Percentiles rank a stretch among this genome's conserved stretches.
Evolutionary conservation across 495 filamentous ascomycete genomes (phyloP).

Genomic region (Xanthoparmelia taractica): DNA sequence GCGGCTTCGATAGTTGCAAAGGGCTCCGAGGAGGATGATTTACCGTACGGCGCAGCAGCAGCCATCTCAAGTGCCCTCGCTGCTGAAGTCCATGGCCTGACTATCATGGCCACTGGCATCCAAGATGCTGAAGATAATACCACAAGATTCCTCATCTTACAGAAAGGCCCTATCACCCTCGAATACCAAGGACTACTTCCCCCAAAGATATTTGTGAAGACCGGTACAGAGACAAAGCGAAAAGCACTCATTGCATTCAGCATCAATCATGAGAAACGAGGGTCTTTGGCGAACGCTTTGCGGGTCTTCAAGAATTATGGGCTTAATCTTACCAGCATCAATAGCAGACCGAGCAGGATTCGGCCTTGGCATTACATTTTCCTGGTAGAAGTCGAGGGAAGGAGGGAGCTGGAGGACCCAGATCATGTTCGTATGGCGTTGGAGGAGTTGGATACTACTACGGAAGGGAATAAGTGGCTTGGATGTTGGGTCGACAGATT

Average conservation of each 20-base stretch:
- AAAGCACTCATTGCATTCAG: conserved; percentile 80
- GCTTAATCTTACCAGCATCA: conserved; percentile 86
- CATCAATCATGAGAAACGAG: conserved; percentile 66
- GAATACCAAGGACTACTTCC: conserved; percentile 10
- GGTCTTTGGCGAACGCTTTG: conserved; percentile 73
- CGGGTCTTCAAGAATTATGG: conserved; percentile 62
- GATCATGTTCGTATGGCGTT: conserved; percentile 47
- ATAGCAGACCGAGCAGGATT: conserved; percentile 68
- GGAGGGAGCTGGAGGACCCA: conserved; percentile 38
- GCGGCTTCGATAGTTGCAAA: conserved; percentile 67
- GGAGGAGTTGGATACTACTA: conserved; percentile 40
- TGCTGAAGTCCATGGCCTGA: conserved; percentile 56
- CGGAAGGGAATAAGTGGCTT: conserved; percentile 43
- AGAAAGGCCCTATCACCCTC: conserved; percentile 33
- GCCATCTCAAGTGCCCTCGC: conserved; percentile 73
- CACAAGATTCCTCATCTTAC: conserved; percentile 78
- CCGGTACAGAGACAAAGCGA: conserved; percentile 28
- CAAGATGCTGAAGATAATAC: conserved; percentile 80
- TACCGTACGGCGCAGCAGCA: conserved; percentile 47
- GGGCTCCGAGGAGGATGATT: conserved; percentile 32
- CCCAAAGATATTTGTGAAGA: neutral
- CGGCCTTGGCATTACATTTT: conserved; percentile 87
- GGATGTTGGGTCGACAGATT: conserved; percentile 44
- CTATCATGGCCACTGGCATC: conserved; percentile 62
- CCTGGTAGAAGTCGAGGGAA: conserved; percentile 79